A percentile compares a stretch with the other conserved stretches of the same genome.
These are phyloP conservation scores for Daldinia grandis DNA, from an alignment of 495 filamentous ascomycete genomes.

Conservation along the genomic window DNA sequence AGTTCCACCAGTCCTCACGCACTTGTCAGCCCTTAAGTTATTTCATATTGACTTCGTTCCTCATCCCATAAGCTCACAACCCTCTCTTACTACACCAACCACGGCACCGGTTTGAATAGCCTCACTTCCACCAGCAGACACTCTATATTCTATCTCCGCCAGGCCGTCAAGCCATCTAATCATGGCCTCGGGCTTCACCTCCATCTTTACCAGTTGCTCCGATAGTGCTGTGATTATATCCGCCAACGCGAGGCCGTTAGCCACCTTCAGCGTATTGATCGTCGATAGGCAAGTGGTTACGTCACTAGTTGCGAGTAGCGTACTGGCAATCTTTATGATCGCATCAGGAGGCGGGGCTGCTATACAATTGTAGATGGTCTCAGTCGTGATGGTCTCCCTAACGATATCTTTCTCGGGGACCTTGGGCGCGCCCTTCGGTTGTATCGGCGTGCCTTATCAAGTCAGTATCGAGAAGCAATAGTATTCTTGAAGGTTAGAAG, in stretches of 20 bases:
- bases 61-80: constrained; percentile 74
- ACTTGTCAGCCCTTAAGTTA: neutral
- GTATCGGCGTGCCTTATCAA: constrained; percentile 70
- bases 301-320: constrained; percentile 82
- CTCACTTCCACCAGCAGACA: constrained; percentile 91
- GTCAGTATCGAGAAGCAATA: constrained; percentile 31
- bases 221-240: constrained; percentile 88
- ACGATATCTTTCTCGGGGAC: constrained; percentile 63
- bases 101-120: constrained; percentile 89
- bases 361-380: constrained; percentile 96
- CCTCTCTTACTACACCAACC: constrained; percentile 87
- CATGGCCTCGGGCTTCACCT: constrained; percentile 87
- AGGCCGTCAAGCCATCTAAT: constrained; percentile 91
- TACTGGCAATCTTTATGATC: constrained; percentile 82
- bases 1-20: neutral
- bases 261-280: constrained; percentile 83
- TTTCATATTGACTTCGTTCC: constrained; percentile 11
- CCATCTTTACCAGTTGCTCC: constrained; percentile 81
- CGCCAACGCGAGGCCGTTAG: constrained; percentile 89
- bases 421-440: constrained; percentile 68
- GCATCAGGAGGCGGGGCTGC: constrained; percentile 92
- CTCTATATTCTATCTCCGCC: constrained; percentile 89
- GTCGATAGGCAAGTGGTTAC: constrained; percentile 86
- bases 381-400: constrained; percentile 86
- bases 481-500: neutral